Base-by-base conservation (phyloP, 2,329 filamentous ascomycete genomes). In the Alternaria panax region DNA sequence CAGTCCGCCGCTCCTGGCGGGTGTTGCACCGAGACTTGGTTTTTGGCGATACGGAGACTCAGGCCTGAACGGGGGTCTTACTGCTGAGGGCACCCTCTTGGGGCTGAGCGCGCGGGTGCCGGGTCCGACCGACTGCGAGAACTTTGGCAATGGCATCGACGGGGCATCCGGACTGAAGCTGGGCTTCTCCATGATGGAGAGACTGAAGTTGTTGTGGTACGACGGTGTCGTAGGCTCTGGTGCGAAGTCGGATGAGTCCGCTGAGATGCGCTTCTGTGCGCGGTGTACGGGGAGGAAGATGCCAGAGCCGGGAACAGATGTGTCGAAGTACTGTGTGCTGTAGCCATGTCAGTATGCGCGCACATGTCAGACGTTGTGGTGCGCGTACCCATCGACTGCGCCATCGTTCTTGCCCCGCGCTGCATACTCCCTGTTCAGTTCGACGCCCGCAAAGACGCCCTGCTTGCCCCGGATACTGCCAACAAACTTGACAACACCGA, bases 271-370 rank as follows among this genome's bases (percentile, higher is more conserved):
- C 78, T 86, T 91, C 73, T 86, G 84, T 32, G 92, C 92, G 77
- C 96, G 95, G 76, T 89, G 87, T 16, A 95, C 82, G 4, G 95
- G 95, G 14, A 99, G 85, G 75, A 99, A 99, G 72, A 99, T 98
- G 61, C 95, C 95, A 2, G 95, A 88, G 62, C 92, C 92, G 0
- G 92, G 87, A 22, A 89, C 80, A 3, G 85, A 85, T 11, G 95
- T 97, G 34, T 83, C 85, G 77, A 99, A 99, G 80, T 99, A 99
- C 56, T 82, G 82, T 59, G 82, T 83, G 40, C 84, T 85, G 66
- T 54, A 51, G 27, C 3, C 46, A 22, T 41, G 51, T 67, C 34
- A 70, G 64, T 55, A 47, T 30, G 46, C 45, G 52, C 46, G n/a
- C 57, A 40, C 9, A 34, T 11, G 7, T 51, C 40, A 32, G 22